Evolutionary conservation across 495 filamentous ascomycete species (phyloP), one percentile per base, ranked within the genome.

Genomic region (Aspergillus sparsus): DNA sequence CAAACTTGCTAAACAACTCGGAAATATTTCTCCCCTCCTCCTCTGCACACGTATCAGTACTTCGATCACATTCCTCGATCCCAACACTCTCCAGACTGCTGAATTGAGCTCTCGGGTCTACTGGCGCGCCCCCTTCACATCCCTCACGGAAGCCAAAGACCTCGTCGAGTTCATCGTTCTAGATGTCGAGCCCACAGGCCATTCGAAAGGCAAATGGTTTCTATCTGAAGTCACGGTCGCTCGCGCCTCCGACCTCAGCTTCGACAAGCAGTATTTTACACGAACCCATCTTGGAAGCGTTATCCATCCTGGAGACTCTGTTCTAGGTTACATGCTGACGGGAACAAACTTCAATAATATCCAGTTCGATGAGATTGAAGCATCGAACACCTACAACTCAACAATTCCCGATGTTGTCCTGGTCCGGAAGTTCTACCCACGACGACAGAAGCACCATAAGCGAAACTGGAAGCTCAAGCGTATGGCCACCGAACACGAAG

Each of bases 391-490:
- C 21, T 89, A 91, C 77, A 74, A 83, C 4, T 87, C 85, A 9
- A 87, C 81, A 4, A 88, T 99, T 44, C 95, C 95, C 0, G 95
- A 98, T 62, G 95, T 97, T 1, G 71, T 98, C 0, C 83, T 99
- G 3, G 91, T 99, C 63, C 97, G 95, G 91, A 99, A 99, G 71
- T 83, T 86, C 80, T 98, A 95, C 73, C 84, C 89, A 7, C 87
- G 91, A 72, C 87, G 87, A 66, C 89, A 91, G 82, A 91, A 92
- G 82, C 89, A 88, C 78, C 91, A 89, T 79, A 83, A 78, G 66
- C 86, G 95, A 42, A 86, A 88, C 75, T 98, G 94, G 94, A 89
- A 88, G 62, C 84, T 98, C 66, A 92, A 89, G 85, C 91, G 93
- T 66, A 95, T 98, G 90, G 84, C 84, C 45, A 86, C 83, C 71